Percentiles rank a stretch among this genome's conserved stretches.
Evolutionary conservation across 179 eudicot genomes (phyloP).

Genomic region (Gypsophila paniculata): DNA sequence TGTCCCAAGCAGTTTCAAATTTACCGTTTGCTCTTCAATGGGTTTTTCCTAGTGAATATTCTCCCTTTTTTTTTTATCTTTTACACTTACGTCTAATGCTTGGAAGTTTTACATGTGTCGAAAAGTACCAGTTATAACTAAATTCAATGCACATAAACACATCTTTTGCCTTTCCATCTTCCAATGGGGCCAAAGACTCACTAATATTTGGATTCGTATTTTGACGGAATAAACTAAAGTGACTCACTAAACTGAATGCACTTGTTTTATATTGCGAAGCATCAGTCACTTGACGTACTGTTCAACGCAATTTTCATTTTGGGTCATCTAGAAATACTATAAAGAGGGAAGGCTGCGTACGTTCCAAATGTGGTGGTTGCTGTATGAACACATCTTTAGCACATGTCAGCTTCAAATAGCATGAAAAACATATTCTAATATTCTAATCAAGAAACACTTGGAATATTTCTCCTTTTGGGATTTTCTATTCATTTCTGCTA

Average conservation of each 20-base stretch:
- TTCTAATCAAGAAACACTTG: constrained; percentile 11
- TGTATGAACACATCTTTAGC: neutral
- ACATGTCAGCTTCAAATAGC: constrained; percentile 20
- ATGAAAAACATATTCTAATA: constrained; percentile 10
- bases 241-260: too few species aligned
- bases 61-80: neutral
- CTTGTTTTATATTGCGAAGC: too few species aligned
- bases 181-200: too few species aligned
- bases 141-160: constrained; percentile 1
- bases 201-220: too few species aligned
- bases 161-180: neutral
- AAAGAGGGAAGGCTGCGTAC: too few species aligned
- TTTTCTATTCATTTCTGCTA: constrained; percentile 12
- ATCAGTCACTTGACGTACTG: too few species aligned
- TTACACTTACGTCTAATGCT: constrained; percentile 16
- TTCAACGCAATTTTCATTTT: too few species aligned
- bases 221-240: too few species aligned
- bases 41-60: constrained; percentile 15
- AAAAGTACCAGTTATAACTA: neutral
- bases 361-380: too few species aligned
- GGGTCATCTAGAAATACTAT: too few species aligned
- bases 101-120: constrained; percentile 13
- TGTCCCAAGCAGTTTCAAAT: neutral
- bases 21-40: constrained; percentile 9
- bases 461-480: constrained; percentile 29